Evolutionary conservation across 1,284 basidiomycete genomes (phyloP).

Genomic region (Takashimella koratensis): DNA sequence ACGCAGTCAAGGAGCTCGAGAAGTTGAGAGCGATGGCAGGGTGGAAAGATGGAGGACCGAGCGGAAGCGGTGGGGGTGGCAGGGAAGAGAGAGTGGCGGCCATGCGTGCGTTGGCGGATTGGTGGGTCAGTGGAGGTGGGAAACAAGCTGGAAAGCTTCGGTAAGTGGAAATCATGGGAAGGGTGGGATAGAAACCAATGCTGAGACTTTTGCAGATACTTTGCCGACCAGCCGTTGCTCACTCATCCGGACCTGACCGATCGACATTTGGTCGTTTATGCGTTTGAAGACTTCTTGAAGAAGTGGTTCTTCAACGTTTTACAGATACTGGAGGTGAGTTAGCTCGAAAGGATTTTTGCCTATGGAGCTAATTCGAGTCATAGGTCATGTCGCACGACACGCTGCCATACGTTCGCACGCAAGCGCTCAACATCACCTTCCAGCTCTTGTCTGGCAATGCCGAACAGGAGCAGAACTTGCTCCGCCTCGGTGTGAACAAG

Average conservation of each 20-base stretch:
- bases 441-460: slow-evolving; percentile 83
- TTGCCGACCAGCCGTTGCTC: slow-evolving; percentile 80
- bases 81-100: slow-evolving; percentile 89
- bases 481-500: slow-evolving; percentile 91
- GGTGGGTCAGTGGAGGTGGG: slow-evolving; percentile 92
- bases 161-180: slow-evolving; percentile 52
- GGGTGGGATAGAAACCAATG: not conserved
- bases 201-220: slow-evolving; percentile 59
- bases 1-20: slow-evolving; percentile 79
- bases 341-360: too few species aligned
- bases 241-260: slow-evolving; percentile 65
- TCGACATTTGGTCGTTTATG: slow-evolving; percentile 73
- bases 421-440: slow-evolving; percentile 69
- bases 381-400: slow-evolving; percentile 82
- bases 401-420: slow-evolving; percentile 80
- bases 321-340: slow-evolving; percentile 78
- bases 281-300: slow-evolving; percentile 97
- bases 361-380: not conserved
- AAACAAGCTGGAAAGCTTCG: slow-evolving; percentile 66
- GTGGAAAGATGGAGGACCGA: slow-evolving; percentile 56
- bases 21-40: slow-evolving; percentile 72
- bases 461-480: slow-evolving; percentile 95
- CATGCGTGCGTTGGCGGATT: slow-evolving; percentile 85
- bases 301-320: slow-evolving; percentile 93
- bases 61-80: slow-evolving; percentile 52